Evolutionary conservation across 2,329 filamentous ascomycete species (phyloP).

Genomic region (Alternaria tenuissima): DNA sequence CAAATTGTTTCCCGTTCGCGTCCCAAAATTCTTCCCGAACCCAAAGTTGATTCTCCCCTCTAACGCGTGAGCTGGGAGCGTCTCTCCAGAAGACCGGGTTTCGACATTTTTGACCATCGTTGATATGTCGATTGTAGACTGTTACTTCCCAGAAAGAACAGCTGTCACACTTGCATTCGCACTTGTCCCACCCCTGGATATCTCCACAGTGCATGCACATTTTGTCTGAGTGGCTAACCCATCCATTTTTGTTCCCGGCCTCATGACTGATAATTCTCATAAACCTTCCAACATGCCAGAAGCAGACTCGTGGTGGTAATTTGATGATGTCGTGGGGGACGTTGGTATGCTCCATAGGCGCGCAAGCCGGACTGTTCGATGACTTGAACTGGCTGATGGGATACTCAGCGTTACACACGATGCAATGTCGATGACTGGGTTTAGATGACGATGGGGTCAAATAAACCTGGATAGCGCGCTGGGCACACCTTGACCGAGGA

Average conservation of each 20-base stretch:
- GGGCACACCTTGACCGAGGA: constrained; percentile 36
- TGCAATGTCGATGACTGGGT: constrained; percentile 36
- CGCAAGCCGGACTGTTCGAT: constrained; percentile 40
- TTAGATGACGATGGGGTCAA: constrained; percentile 21
- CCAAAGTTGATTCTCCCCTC: constrained; percentile 22
- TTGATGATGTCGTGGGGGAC: constrained; percentile 33
- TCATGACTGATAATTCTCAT: constrained; percentile 30
- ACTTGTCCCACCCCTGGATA: constrained; percentile 37
- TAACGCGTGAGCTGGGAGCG: neutral
- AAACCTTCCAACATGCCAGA: constrained; percentile 46
- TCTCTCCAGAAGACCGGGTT: constrained; percentile 38
- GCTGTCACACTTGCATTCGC: constrained; percentile 42
- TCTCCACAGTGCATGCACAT: constrained; percentile 50
- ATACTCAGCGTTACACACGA: constrained; percentile 43
- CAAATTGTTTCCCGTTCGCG: constrained; percentile 9
- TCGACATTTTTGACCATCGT: constrained; percentile 35
- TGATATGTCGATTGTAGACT: constrained; percentile 45
- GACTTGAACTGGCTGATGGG: constrained; percentile 41
- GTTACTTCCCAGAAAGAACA: constrained; percentile 37
- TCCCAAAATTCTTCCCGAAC: constrained; percentile 35
- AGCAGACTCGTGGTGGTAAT: constrained; percentile 42
- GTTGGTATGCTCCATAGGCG: constrained; percentile 5
- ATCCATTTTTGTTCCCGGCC: constrained; percentile 36
- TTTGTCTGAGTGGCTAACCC: constrained; percentile 31
- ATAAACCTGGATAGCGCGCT: constrained; percentile 40